Evolutionary conservation across 2,329 filamentous ascomycete genomes (phyloP), one percentile per base, ranked within the genome.

Genomic region (Chalaropsis ovoidea): DNA sequence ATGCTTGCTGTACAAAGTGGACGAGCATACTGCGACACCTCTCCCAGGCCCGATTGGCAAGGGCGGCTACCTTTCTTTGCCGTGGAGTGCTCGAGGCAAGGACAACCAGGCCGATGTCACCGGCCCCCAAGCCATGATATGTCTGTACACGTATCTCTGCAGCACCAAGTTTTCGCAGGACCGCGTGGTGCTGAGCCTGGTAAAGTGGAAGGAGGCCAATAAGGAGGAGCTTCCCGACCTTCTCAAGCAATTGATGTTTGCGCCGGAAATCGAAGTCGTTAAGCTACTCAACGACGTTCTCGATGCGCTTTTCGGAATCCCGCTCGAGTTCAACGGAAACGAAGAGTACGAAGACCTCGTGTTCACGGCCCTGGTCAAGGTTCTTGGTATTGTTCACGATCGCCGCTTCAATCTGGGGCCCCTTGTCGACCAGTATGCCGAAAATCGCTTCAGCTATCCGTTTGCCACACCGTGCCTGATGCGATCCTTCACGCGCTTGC

Each of bases 141-240:
- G 85, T 13, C 77, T 95, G 11, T 84, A 89, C 67, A 95, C 92
- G 0, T 95, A 90, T 71, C 83, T 99, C 6, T 96, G 92, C 80
- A 97, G 94, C 76, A 99, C 94, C 0, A 84, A 86, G 67, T 95
- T 95, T 72, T 96, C 93, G 0, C 94, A 99, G 73, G 92, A 99
- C 73, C 87, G 92, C 65, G 84, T 88, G 17, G 82, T 99, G 11
- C 78, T 96, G 19, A 88, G 90, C 17, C 79, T 99, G 31, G 76
- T 97, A 42, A 89, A 87, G 70, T 97, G 94, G 94, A 90, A 85
- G 72, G 87, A 93, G 13, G 81, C 86, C 49, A 80, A 86, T 0
- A 82, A 86, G 58, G 85, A 86, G 35, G 85, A 92, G 43, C 80
- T 97, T 1, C 80, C 89, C 0, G 81, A 85, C 27, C 78, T 95